A percentile compares a stretch with the other conserved stretches of the same genome.
phyloP scores from a whole-genome alignment of 139 green algal species.

The Coccomyxa sp. region DNA sequence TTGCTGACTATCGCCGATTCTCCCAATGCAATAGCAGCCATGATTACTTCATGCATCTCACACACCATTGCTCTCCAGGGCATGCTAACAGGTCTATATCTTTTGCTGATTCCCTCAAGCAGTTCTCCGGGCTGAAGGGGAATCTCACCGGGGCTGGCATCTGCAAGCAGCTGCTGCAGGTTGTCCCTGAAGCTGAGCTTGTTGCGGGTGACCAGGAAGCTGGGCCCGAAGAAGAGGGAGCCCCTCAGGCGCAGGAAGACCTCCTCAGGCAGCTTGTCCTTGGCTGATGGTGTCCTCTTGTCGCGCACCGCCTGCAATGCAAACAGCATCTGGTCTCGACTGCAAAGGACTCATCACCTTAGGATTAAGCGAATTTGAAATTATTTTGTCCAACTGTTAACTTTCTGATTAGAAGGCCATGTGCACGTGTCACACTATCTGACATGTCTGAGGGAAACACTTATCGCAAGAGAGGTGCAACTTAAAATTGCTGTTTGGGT shows the following conservation, averaged over 20 bases:
- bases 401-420: too few species aligned
- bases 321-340: neutral
- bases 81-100: too few species aligned
- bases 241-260: slow-evolving; percentile 62
- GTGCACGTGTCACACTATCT: neutral
- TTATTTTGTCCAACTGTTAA: too few species aligned
- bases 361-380: too few species aligned
- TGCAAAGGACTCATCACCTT: too few species aligned
- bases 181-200: slow-evolving; percentile 67
- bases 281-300: slow-evolving; percentile 42
- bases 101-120: too few species aligned
- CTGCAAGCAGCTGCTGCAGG: slow-evolving; percentile 53
- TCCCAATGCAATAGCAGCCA: too few species aligned
- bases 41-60: too few species aligned
- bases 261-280: slow-evolving; percentile 67
- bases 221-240: slow-evolving; percentile 74
- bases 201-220: slow-evolving; percentile 76
- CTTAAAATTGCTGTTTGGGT: too few species aligned
- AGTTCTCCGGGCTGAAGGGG: neutral
- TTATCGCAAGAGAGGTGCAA: neutral
- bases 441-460: neutral
- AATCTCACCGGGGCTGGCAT: slow-evolving; percentile 28
- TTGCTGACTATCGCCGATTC: too few species aligned
- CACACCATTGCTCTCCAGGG: too few species aligned
- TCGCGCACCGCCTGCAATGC: slow-evolving; percentile 21